Conservation (phyloP, 2,329 filamentous ascomycete genomes). For the Nigrospora oryzae region DNA sequence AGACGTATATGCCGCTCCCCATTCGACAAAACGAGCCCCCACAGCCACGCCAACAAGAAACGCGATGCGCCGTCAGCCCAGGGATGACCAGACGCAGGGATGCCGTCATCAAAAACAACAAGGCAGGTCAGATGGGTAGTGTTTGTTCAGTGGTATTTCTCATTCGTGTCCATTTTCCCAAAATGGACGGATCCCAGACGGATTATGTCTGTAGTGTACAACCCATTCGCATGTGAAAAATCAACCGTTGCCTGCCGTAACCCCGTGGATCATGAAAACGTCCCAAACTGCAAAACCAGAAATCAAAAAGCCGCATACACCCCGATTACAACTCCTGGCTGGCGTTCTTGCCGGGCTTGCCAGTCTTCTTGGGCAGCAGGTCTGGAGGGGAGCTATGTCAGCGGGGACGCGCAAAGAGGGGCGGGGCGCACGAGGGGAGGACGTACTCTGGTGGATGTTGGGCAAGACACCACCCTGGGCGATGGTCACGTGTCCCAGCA, state of each 20-base stretch:
- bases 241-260: conserved; percentile 69
- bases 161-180: conserved; percentile 59
- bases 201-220: conserved; percentile 58
- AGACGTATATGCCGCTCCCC: no score
- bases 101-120: background rate
- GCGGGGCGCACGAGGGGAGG: conserved; percentile 21
- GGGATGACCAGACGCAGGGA: no score
- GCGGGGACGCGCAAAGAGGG: conserved; percentile 11
- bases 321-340: conserved; percentile 85
- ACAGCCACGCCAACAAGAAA: background rate
- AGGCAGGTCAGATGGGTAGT: background rate
- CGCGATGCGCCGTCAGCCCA: no score
- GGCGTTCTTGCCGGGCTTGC: conserved; percentile 83
- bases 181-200: conserved; percentile 23
- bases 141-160: conserved; percentile 42
- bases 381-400: conserved; percentile 49
- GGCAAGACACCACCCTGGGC: conserved; percentile 94
- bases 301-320: conserved; percentile 44
- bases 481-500: conserved; percentile 91
- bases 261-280: conserved; percentile 73
- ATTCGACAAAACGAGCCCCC: no score
- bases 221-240: conserved; percentile 41
- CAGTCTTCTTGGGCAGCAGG: conserved; percentile 98
- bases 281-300: conserved; percentile 54
- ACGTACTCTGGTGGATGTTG: conserved; percentile 95